A percentile compares a stretch with the other conserved stretches of the same genome.
Conservation (phyloP, 1,284 basidiomycete species). For the Apiotrichum laibachii region DNA sequence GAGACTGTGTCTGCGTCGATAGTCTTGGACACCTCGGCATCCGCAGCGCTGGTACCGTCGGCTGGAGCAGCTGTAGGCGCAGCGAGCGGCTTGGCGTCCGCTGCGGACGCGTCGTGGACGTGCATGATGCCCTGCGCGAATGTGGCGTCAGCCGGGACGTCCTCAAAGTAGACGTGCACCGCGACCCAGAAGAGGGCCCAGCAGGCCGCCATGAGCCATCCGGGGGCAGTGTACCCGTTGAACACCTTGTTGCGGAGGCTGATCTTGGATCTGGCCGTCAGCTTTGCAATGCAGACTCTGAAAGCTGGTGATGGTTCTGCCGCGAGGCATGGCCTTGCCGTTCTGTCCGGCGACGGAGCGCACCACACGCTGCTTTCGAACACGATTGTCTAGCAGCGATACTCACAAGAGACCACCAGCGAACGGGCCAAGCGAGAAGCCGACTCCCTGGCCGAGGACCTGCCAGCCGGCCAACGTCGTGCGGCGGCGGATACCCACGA, state of each 20-base stretch:
- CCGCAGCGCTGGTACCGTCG: no score
- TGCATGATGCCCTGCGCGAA: no score
- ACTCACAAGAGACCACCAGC: slow-evolving; percentile 12
- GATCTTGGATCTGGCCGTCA: slow-evolving; percentile 8
- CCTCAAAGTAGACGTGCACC: slow-evolving; percentile 1
- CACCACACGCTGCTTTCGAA: not conserved
- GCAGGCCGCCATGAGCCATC: slow-evolving; percentile 9
- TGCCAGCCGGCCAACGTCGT: slow-evolving; percentile 15
- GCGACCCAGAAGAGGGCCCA: slow-evolving; percentile 10
- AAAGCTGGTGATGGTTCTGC: no score
- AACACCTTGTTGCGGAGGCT: slow-evolving; percentile 2
- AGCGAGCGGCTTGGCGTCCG: no score
- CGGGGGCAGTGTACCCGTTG: slow-evolving; percentile 13
- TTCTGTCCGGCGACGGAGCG: no score
- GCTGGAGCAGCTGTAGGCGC: no score
- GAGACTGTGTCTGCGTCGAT: no score
- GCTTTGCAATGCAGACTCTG: no score
- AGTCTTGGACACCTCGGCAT: no score
- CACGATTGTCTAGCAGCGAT: not conserved
- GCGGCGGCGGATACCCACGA: slow-evolving; percentile 11
- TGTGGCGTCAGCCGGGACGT: not conserved
- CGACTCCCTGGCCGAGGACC: slow-evolving; percentile 11
- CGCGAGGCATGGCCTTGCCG: no score
- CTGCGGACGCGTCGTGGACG: no score
- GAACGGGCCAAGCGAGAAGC: slow-evolving; percentile 14